These are phyloP conservation scores for Calvatia gigantea DNA, from an alignment of 768 basidiomycete species.

Conservation along the genomic window DNA sequence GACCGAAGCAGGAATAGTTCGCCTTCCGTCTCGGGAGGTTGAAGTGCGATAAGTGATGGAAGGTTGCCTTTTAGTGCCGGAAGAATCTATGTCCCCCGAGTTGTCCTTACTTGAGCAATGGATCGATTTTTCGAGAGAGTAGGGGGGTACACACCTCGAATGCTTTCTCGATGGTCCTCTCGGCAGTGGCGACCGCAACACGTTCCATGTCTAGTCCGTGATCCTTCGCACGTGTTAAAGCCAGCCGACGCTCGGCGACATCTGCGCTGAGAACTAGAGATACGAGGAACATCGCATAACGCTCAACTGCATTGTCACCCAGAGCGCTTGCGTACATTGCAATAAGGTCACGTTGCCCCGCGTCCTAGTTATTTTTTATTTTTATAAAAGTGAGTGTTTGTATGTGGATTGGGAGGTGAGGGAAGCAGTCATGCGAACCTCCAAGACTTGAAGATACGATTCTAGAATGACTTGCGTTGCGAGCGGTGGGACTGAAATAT, in stretches of 20 bases:
- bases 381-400: neutral
- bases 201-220: constrained; percentile 81
- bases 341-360: constrained; percentile 81
- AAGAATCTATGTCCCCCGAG: constrained; percentile 39
- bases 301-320: constrained; percentile 86
- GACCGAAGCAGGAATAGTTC: constrained; percentile 75
- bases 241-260: constrained; percentile 58
- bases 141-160: constrained; percentile 45
- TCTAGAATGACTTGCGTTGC: constrained; percentile 83
- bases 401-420: neutral
- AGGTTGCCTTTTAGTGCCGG: constrained; percentile 53
- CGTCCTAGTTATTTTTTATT: constrained; percentile 49
- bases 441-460: constrained; percentile 83
- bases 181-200: constrained; percentile 80
- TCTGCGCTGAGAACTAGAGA: constrained; percentile 67
- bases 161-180: constrained; percentile 68
- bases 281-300: constrained; percentile 88
- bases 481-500: constrained; percentile 64
- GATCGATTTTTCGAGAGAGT: too few species aligned
- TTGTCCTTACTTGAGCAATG: too few species aligned
- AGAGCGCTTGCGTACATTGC: constrained; percentile 92
- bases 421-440: constrained; percentile 41
- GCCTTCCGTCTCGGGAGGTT: constrained; percentile 50
- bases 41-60: constrained; percentile 56
- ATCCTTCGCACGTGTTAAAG: constrained; percentile 73